Evolutionary conservation across 2,329 filamentous ascomycete species (phyloP).

Genomic region (Sporothrix pseudoabietina): DNA sequence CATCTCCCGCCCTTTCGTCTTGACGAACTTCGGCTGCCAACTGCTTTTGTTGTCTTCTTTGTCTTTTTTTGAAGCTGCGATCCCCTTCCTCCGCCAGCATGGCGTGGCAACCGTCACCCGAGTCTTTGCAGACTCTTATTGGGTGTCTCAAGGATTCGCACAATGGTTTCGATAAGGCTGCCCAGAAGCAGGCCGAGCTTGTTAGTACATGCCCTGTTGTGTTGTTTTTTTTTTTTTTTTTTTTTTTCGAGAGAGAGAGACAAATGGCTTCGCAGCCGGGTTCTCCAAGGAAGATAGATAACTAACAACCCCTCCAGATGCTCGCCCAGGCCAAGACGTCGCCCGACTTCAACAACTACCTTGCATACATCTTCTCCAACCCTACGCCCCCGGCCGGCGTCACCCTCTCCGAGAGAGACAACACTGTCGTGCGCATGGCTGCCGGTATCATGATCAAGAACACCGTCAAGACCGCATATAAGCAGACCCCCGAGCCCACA

Average conservation of each 20-base stretch:
- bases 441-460: slow-evolving; percentile 97
- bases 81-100: slow-evolving; percentile 50
- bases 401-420: slow-evolving; percentile 60
- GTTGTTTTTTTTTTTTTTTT: too few species aligned
- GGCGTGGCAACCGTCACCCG: slow-evolving; percentile 89
- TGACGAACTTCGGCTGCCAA: background rate
- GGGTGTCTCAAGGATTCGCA: slow-evolving; percentile 89
- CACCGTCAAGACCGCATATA: slow-evolving; percentile 76
- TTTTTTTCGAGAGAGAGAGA: too few species aligned
- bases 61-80: background rate
- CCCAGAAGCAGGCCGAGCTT: slow-evolving; percentile 86
- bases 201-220: slow-evolving; percentile 56
- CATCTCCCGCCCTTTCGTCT: background rate
- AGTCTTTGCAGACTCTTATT: slow-evolving; percentile 86
- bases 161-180: slow-evolving; percentile 75
- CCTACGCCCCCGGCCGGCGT: slow-evolving; percentile 63
- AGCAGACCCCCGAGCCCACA: slow-evolving; percentile 71
- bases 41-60: background rate
- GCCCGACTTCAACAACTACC: slow-evolving; percentile 96
- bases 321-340: slow-evolving; percentile 84
- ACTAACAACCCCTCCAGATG: slow-evolving; percentile 63
- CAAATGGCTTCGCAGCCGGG: background rate
- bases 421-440: slow-evolving; percentile 78
- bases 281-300: background rate
- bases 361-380: slow-evolving; percentile 85